Evolutionary conservation across 177 flowering plant genomes (phyloP), one percentile per base, ranked within the genome.

Genomic region (Vitis hybrid): DNA sequence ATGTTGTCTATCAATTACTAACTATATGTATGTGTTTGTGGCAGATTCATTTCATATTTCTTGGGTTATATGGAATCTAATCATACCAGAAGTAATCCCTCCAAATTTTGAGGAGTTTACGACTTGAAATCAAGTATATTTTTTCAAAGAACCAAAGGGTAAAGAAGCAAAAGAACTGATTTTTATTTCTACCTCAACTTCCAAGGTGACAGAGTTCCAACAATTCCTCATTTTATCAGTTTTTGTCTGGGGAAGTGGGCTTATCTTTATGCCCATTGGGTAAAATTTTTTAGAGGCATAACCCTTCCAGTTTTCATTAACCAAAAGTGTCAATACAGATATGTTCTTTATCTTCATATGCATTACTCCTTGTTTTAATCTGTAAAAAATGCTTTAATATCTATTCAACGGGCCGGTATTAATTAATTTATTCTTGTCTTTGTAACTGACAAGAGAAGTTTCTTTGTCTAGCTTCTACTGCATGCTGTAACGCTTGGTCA

Each of bases 401-500:
- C 61, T 18, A 14, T 58, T 58, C 8, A 15, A 54, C 8, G 7
- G 17, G 17, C 57, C 18, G 57, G 17, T 27, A 27, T 27, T 27
- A 54, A 54, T 58, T 58, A 17, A 8, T 58, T 58, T 58, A 21
- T 27, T 13, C 17, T 5, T 61, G 18, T 12, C 7, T 61, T 27
- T 61, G 63, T 61, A 61, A 61, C 64, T 30, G 64, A 61, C 64
- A 32, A 13, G 18, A 61, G 61, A 61, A 32, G 11, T 61, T 61
- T 32, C n/a, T 35, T 61, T 61, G 32, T 61, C 50, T 35, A 35
- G 48, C 27, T 61, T 61, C 64, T 32, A 61, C 49, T 27, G 64
- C 30, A 27, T 27, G 30, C 10, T 61, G 17, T 61, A 15, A 61
- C 49, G 66, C 56, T 53, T 70, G 67, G 66, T 70, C 66, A 70